These are phyloP conservation scores for Saturnispora dispora DNA, from an alignment of 805 yeast genomes.

Conservation along the genomic window DNA sequence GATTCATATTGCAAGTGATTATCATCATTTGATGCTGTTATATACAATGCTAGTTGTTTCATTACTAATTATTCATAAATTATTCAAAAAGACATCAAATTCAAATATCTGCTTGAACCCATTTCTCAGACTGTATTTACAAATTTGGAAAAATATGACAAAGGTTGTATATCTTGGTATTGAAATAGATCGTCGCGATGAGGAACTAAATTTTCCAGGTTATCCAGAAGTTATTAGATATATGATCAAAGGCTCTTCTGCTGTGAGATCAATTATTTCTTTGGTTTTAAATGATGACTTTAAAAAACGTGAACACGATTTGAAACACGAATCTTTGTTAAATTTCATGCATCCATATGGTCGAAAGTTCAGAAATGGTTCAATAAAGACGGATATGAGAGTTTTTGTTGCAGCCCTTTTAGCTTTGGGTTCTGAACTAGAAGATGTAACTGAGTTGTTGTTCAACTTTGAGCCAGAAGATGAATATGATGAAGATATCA, in stretches of 20 bases:
- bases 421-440: constrained; percentile 37
- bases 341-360: constrained; percentile 62
- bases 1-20: constrained; percentile 21
- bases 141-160: constrained; percentile 61
- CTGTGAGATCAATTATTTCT: constrained; percentile 54
- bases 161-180: constrained; percentile 49
- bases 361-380: constrained; percentile 50
- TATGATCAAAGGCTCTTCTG: constrained; percentile 52
- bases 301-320: constrained; percentile 40
- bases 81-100: constrained; percentile 26
- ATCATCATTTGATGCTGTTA: constrained; percentile 34
- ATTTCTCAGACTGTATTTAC: constrained; percentile 46
- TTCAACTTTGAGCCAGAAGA: constrained; percentile 52
- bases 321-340: constrained; percentile 47
- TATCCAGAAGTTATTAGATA: constrained; percentile 40
- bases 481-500: constrained; percentile 54
- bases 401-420: constrained; percentile 48
- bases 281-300: constrained; percentile 46
- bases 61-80: constrained; percentile 36
- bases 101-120: constrained; percentile 48
- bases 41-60: constrained; percentile 38
- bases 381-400: constrained; percentile 48
- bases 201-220: constrained; percentile 30
- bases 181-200: constrained; percentile 47
- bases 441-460: constrained; percentile 45